Conservation (phyloP, 1,284 basidiomycete species). For the Mycena sp. region DNA sequence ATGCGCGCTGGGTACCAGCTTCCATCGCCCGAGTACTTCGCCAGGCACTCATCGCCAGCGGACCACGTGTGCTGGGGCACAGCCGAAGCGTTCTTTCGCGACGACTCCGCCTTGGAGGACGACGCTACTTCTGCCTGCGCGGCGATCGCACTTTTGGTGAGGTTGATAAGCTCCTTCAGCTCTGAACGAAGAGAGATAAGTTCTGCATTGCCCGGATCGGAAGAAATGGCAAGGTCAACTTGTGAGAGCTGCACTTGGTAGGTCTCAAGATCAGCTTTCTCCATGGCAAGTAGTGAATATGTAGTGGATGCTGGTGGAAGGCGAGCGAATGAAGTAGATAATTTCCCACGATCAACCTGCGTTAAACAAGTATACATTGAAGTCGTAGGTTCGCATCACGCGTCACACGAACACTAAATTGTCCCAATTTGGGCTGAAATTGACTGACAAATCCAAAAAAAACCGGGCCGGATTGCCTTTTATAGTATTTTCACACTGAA, state of each 20-base stretch:
- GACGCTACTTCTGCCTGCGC: constrained; percentile 70
- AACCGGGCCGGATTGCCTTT: too few relatives aligned
- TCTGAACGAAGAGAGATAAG: constrained; percentile 82
- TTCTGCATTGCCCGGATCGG: constrained; percentile 87
- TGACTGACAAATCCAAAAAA: too few relatives aligned
- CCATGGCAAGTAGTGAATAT: constrained; percentile 53
- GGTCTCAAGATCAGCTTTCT: constrained; percentile 84
- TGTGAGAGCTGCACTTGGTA: constrained; percentile 91
- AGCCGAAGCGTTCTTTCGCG: constrained; percentile 61
- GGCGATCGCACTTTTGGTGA: constrained; percentile 81
- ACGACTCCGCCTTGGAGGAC: constrained; percentile 61
- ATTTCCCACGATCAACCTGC: neutral
- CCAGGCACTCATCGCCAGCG: constrained; percentile 93
- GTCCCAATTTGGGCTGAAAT: too few relatives aligned
- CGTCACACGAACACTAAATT: too few relatives aligned
- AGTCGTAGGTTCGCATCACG: too few relatives aligned
- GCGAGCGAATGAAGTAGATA: neutral
- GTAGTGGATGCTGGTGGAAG: neutral
- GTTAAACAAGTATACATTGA: neutral
- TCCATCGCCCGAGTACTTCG: constrained; percentile 91
- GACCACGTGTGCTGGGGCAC: constrained; percentile 65
- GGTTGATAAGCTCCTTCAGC: constrained; percentile 88
- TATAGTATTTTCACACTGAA: too few relatives aligned
- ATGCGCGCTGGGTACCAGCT: constrained; percentile 94
- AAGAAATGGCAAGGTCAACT: constrained; percentile 86